A percentile compares a stretch with the other conserved stretches of the same genome.
phyloP scores from a whole-genome alignment of 768 basidiomycete species.

The Dioszegia crocea region DNA sequence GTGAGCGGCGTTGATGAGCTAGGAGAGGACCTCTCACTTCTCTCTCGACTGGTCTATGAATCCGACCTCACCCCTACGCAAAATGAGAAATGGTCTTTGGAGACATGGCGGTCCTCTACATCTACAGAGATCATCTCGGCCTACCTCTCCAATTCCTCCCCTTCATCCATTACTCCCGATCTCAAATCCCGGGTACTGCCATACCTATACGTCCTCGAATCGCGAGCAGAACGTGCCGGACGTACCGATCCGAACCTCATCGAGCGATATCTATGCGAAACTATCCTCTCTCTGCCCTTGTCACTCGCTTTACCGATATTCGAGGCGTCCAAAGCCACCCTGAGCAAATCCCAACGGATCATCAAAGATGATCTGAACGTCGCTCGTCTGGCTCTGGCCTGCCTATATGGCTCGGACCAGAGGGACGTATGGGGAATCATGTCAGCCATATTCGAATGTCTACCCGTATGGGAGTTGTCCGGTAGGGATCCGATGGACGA shows the following conservation, averaged over 20 bases:
- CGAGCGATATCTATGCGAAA: conserved; percentile 65
- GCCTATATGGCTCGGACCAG: conserved; percentile 75
- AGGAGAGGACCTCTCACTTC: conserved; percentile 85
- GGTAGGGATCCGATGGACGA: conserved; percentile 56
- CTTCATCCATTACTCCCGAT: conserved; percentile 62
- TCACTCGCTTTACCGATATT: conserved; percentile 70
- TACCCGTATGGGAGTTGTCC: conserved; percentile 76
- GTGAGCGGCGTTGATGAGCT: conserved; percentile 73
- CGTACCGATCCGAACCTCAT: conserved; percentile 64
- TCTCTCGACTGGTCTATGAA: conserved; percentile 84
- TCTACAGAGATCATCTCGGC: conserved; percentile 65
- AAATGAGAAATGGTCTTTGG: conserved; percentile 68
- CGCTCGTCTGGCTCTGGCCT: conserved; percentile 77
- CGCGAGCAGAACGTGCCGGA: conserved; percentile 76
- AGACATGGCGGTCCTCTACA: conserved; percentile 66
- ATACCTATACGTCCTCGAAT: conserved; percentile 87
- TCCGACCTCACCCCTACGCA: conserved; percentile 39
- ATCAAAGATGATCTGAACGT: conserved; percentile 78
- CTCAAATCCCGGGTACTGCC: conserved; percentile 78
- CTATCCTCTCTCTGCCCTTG: conserved; percentile 65
- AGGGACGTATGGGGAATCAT: conserved; percentile 70
- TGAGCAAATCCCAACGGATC: conserved; percentile 65
- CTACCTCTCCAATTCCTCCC: conserved; percentile 70
- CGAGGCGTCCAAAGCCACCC: conserved; percentile 85
- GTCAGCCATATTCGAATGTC: conserved; percentile 90